Percentiles rank a stretch among this genome's conserved stretches.
Evolutionary conservation across 2,329 filamentous ascomycete genomes (phyloP).

Genomic region (Cladophialophora psammophila): DNA sequence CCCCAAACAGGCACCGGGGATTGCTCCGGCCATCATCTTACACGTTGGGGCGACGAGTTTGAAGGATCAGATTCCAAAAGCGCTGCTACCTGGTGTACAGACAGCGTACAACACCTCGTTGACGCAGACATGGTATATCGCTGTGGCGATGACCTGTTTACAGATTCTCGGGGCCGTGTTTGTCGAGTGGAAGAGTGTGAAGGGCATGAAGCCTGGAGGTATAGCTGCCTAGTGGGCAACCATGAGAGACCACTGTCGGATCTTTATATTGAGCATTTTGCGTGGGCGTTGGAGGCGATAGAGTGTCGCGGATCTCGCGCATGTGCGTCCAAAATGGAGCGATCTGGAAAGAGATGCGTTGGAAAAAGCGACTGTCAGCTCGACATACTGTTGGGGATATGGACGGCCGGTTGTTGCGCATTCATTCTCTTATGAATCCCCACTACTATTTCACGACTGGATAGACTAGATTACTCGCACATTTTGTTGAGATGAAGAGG

Average conservation of each 20-base stretch:
- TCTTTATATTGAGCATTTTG: slow-evolving; percentile 3
- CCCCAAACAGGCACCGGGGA: slow-evolving; percentile 42
- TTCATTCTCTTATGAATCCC: background rate
- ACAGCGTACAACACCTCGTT: slow-evolving; percentile 49
- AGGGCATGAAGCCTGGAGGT: slow-evolving; percentile 42
- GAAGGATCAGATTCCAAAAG: slow-evolving; percentile 42
- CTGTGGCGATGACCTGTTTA: slow-evolving; percentile 48
- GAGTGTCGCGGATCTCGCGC: background rate
- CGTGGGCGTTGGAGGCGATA: slow-evolving; percentile 1
- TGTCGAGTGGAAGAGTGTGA: slow-evolving; percentile 53
- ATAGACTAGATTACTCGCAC: background rate
- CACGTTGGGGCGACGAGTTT: slow-evolving; percentile 50
- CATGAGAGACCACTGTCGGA: background rate
- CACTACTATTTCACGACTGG: slow-evolving; percentile 3
- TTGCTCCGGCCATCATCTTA: slow-evolving; percentile 44
- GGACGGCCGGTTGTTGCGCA: background rate
- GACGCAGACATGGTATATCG: slow-evolving; percentile 50
- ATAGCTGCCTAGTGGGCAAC: slow-evolving; percentile 32
- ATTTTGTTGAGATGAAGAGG: background rate
- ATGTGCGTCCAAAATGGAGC: background rate
- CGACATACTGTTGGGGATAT: background rate
- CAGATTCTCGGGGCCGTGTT: slow-evolving; percentile 46
- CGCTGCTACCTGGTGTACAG: slow-evolving; percentile 44
- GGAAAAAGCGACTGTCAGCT: background rate
- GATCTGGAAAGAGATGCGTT: background rate